Evolutionary conservation across 768 basidiomycete genomes (phyloP), one percentile per base, ranked within the genome.

Genomic region (Calocybe gangraenosa): DNA sequence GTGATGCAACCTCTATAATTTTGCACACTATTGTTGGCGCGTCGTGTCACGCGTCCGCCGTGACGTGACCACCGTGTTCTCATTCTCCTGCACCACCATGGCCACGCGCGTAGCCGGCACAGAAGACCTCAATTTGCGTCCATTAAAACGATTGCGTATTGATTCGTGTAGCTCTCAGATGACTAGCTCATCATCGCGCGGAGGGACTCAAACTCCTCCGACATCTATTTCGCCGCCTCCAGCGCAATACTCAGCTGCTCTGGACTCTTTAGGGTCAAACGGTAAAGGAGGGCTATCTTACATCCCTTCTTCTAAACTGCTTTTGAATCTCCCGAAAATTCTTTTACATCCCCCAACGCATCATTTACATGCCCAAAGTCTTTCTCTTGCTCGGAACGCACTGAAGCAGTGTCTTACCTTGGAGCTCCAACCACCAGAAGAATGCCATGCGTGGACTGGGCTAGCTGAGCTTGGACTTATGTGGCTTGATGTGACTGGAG

Each of bases 401-500:
- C 57, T 88, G 8, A 64, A 76, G 35, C 73, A 69, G 51, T 85
- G 82, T 58, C 67, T 87, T 10, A 51, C 79, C 0, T 65, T 68
- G 2, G 67, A 70, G 10, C 65, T 88, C 1, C 74, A 79, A 4
- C 71, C 74, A 4, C 74, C 76, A 40, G 59, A 81, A 7, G 86
- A 88, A 54, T 88, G 84, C 56, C 68, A 79, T 7, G 84, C 84
- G 1, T 87, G 82, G 79, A 79, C 80, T 0, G 74, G 75, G 8
- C 52, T 89, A 0, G 86, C 79, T 0, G 87, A 90, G 60, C 54
- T 86, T 1, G 87, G 85, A 2, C 70, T 88, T 57, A 68, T 68
- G 48, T 49, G 70, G 79, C 35, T 62, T 2, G 68, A 66, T 47
- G 49, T 74, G 58, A 40, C 58, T 34, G 71, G 76, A 77, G n/a